Base-by-base conservation (phyloP, 1,284 basidiomycete genomes). In the Ganoderma resinaceum region DNA sequence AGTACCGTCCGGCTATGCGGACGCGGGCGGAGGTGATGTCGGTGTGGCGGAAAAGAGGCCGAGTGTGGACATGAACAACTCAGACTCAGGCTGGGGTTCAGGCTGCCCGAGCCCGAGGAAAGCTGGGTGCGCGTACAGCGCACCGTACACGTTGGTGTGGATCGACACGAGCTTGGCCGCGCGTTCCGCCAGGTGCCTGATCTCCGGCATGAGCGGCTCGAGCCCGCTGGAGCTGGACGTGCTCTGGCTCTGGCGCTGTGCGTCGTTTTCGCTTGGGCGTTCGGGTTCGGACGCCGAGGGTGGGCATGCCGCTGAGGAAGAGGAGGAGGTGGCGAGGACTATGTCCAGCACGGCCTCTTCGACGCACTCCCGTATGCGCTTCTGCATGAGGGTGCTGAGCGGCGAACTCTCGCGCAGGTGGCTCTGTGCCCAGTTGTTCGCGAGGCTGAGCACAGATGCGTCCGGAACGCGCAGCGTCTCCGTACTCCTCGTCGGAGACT, bases 131-230 rank as follows among this genome's bases (percentile, higher is more conserved):
- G 92, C 90, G 80, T 95, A 95, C 67, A 93, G 78, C 35, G 87
- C 85, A 53, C 91, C 82, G 77, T 93, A 94, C 59, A 92, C 89
- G 73, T 89, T 87, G 65, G 93, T 82, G 78, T 95, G 93, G 71
- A 93, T 89, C 62, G 87, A 81, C 7, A 89, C 89, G 62, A 95
- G 83, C 71, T 89, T 88, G 57, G 89, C 85, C 52, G 94, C 84
- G 75, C 90, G 87, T 73, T 93, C 89, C 35, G 86, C 86, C 55
- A 95, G 84, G 29, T 86, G 82, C 38, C 83, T 82, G 69, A 95
- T 87, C 79, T 95, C 93, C 52, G 88, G 86, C 66, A 84, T 79
- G 63, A 95, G 84, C 42, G 90, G 86, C 74, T 91, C 90, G 82
- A 94, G 87, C 35, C 92, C 92, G 61, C 85, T 84, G 58, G 84